Conservation (phyloP, 2,329 filamentous ascomycete genomes). For the Drechslerella stenobrocha region DNA sequence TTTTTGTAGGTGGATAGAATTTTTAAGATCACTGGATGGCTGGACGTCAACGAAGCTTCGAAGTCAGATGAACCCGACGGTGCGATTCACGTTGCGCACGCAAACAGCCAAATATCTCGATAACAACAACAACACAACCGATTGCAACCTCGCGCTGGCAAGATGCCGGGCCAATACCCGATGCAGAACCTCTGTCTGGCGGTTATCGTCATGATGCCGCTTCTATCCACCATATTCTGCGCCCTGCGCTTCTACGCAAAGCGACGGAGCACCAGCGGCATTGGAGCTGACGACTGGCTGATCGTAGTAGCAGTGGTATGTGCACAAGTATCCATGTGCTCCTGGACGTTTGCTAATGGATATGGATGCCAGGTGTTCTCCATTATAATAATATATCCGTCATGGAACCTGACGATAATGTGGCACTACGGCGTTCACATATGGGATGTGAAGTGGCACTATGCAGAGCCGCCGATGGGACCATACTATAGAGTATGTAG, state of each 20-base stretch:
- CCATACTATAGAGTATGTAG: slow-evolving; percentile 38
- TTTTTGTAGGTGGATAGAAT: too few relatives aligned
- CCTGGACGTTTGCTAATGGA: not conserved
- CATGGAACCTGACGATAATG: slow-evolving; percentile 40
- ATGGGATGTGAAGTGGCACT: slow-evolving; percentile 44
- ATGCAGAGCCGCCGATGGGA: slow-evolving; percentile 29
- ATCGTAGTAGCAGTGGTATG: slow-evolving; percentile 40
- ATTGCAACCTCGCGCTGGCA: too few relatives aligned
- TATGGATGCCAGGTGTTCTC: slow-evolving; percentile 25
- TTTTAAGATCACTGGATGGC: too few relatives aligned
- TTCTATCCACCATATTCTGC: slow-evolving; percentile 37
- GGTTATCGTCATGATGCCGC: slow-evolving; percentile 44
- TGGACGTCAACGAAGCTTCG: not conserved
- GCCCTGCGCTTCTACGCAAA: slow-evolving; percentile 40
- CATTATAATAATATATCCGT: slow-evolving; percentile 42
- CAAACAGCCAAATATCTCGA: too few relatives aligned
- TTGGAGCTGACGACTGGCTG: slow-evolving; percentile 43
- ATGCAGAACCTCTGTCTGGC: slow-evolving; percentile 48
- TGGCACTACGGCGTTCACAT: slow-evolving; percentile 46
- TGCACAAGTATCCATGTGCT: not conserved
- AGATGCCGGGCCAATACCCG: slow-evolving; percentile 42
- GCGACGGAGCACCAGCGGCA: slow-evolving; percentile 29
- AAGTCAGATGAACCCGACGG: not conserved
- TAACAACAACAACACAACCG: too few relatives aligned
- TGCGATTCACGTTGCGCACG: too few relatives aligned